Evolutionary conservation across 2,329 filamentous ascomycete genomes (phyloP).

Genomic region (Onygenales sp.): DNA sequence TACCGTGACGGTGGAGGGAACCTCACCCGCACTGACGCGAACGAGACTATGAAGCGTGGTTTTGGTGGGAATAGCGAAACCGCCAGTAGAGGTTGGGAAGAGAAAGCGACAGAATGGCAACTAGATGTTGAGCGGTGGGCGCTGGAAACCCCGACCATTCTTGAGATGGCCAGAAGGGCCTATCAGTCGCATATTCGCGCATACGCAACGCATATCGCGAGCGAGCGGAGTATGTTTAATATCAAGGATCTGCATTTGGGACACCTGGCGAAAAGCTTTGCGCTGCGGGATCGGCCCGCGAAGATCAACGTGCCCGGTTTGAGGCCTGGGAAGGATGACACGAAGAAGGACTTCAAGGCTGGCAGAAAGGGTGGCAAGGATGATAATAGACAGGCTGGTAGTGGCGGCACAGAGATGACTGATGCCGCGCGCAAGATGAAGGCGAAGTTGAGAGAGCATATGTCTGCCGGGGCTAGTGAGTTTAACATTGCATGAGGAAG

Average conservation of each 20-base stretch:
- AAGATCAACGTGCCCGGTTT: slow-evolving; percentile 55
- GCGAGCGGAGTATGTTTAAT: slow-evolving; percentile 80
- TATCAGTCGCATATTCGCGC: slow-evolving; percentile 90
- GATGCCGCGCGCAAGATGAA: slow-evolving; percentile 46
- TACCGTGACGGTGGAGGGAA: slow-evolving; percentile 55
- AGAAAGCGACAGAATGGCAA: slow-evolving; percentile 58
- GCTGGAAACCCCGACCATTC: slow-evolving; percentile 53
- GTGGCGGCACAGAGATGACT: slow-evolving; percentile 26
- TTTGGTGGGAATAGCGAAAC: slow-evolving; percentile 41
- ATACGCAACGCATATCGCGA: slow-evolving; percentile 85
- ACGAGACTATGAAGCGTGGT: slow-evolving; percentile 59
- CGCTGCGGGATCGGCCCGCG: slow-evolving; percentile 75
- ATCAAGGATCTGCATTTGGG: slow-evolving; percentile 86
- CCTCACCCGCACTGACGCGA: slow-evolving; percentile 52
- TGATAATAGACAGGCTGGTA: slow-evolving; percentile 13
- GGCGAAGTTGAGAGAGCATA: slow-evolving; percentile 42
- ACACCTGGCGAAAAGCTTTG: slow-evolving; percentile 90
- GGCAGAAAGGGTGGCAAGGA: slow-evolving; percentile 28
- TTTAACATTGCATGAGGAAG: slow-evolving; percentile 45
- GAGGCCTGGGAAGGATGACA: slow-evolving; percentile 38
- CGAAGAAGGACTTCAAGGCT: slow-evolving; percentile 38
- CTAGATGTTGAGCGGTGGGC: slow-evolving; percentile 58
- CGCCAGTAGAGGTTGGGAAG: slow-evolving; percentile 50
- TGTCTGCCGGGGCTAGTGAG: slow-evolving; percentile 41
- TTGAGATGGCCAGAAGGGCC: slow-evolving; percentile 73